Evolutionary conservation across 2,329 filamentous ascomycete species (phyloP), one percentile per base, ranked within the genome.

Genomic region (Zarea fungicola): DNA sequence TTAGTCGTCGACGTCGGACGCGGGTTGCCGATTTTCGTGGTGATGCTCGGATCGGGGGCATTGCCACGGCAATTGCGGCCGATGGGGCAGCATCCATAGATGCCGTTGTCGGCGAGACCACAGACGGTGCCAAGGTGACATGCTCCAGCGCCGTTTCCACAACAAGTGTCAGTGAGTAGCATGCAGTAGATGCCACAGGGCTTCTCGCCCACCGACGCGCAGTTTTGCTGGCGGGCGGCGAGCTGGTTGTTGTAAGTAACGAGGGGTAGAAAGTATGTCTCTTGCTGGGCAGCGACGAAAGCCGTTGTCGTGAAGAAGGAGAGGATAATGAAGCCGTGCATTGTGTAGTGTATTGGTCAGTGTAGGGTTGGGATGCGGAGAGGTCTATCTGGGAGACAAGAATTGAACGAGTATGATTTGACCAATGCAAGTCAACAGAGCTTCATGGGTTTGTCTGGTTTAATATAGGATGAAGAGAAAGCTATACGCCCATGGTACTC

Each of bases 61-160:
- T 49, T 44, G n/a, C 52, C 55, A 22, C 25, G 18, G 51, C 56
- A 58, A 18, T n/a, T 35, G 37, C 37, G 26, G 14, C 55, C 56
- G 23, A 52, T 36, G 22, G 49, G 51, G 48, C 56, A 58, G 49
- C 56, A 58, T 5, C 51, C 54, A 42, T 52, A 55, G 48, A 54
- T 37, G 34, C 45, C 50, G 46, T 57, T 56, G 37, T 35, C 48
- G 16, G 51, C 55, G 39, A 56, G 36, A 42, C 44, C 40, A 35
- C 55, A 57, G 11, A 18, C 36, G 35, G 47, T 45, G 21, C 43
- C 52, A 18, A 35, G 2, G 36, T 49, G 28, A 46, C 55, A 57
- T 10, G 54, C 55, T 36, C 55, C 55, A 11, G 26, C 16, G 41
- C 44, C 42, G 42, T 48, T 48, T 19, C 54, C 54, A 35, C 55